Conservation (phyloP, 495 filamentous ascomycete species). For the Penicillium paxilli region DNA sequence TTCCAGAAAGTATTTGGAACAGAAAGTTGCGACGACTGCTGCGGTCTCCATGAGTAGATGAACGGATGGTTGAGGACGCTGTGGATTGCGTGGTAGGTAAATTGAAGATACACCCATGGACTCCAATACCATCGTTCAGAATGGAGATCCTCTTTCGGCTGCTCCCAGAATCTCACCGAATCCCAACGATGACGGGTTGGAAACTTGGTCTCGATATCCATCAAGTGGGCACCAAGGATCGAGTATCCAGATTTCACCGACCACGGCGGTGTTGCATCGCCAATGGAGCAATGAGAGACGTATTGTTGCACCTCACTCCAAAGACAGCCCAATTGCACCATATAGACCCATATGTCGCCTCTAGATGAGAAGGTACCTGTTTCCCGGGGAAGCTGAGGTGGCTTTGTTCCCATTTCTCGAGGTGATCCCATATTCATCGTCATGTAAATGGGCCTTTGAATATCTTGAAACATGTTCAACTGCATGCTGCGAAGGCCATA, state of each 20-base stretch:
- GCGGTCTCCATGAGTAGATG: conserved; percentile 44
- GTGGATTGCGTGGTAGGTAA: conserved; percentile 44
- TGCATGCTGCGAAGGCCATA: conserved; percentile 38
- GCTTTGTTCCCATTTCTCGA: conserved; percentile 13
- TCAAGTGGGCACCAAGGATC: conserved; percentile 41
- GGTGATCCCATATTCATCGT: conserved; percentile 13
- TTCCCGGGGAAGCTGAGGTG: conserved; percentile 29
- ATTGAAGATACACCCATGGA: conserved; percentile 45
- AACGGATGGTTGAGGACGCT: conserved; percentile 47
- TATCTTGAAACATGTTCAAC: conserved; percentile 32
- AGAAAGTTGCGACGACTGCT: conserved; percentile 41
- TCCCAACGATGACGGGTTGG: conserved; percentile 43
- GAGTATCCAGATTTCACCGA: conserved; percentile 41
- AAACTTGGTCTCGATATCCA: conserved; percentile 42
- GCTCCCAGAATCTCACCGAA: conserved; percentile 41
- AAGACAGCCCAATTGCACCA: conserved; percentile 37
- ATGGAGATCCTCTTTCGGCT: conserved; percentile 33
- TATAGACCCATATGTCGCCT: conserved; percentile 41
- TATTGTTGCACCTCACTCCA: conserved; percentile 43
- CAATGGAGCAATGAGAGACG: conserved; percentile 37
- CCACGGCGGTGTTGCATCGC: conserved; percentile 41
- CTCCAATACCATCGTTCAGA: conserved; percentile 41
- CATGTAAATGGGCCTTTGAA: conserved; percentile 27
- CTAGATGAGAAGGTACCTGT: conserved; percentile 28
- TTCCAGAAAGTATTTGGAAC: conserved; percentile 48